A percentile compares a stretch with the other conserved stretches of the same genome.
These are phyloP conservation scores for Microstroma glucosiphilum DNA, from an alignment of 1,284 basidiomycete species.

Conservation along the genomic window DNA sequence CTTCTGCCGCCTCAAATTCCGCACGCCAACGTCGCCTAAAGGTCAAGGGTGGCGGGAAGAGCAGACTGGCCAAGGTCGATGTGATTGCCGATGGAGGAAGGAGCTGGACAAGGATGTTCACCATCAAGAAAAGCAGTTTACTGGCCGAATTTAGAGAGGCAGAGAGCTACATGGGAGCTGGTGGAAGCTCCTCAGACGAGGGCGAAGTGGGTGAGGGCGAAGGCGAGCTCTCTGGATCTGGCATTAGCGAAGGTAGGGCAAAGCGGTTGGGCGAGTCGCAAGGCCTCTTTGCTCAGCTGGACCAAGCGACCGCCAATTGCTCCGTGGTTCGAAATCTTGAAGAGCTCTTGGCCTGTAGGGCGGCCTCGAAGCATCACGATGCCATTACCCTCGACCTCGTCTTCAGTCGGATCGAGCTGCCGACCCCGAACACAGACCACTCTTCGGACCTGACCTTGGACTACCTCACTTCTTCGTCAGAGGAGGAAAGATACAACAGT, in stretches of 20 bases:
- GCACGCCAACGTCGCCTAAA: constrained; percentile 14
- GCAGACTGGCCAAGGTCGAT: constrained; percentile 25
- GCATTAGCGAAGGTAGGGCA: constrained; percentile 15
- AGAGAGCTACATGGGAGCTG: constrained; percentile 29
- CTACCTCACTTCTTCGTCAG: constrained; percentile 18
- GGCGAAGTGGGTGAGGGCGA: not conserved
- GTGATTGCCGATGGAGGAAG: constrained; percentile 27
- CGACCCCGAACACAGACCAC: not conserved
- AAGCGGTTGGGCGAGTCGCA: not conserved
- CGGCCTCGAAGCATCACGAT: not conserved
- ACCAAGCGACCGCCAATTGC: constrained; percentile 23
- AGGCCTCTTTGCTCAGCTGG: constrained; percentile 15
- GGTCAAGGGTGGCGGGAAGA: constrained; percentile 5
- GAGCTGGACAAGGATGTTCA: constrained; percentile 28
- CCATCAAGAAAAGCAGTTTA: constrained; percentile 23
- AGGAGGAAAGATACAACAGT: constrained; percentile 24
- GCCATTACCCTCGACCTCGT: constrained; percentile 24
- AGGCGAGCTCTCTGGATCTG: constrained; percentile 10
- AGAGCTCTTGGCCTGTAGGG: constrained; percentile 17
- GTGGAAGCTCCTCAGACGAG: constrained; percentile 4
- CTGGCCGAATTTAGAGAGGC: constrained; percentile 36
- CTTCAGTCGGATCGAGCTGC: constrained; percentile 26
- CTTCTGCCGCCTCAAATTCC: constrained; percentile 2
- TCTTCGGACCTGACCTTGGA: constrained; percentile 17
- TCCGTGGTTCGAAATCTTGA: constrained; percentile 23